Evolutionary conservation across 306 rosid genomes (phyloP), one percentile per base, ranked within the genome.

Genomic region (Morella rubra): DNA sequence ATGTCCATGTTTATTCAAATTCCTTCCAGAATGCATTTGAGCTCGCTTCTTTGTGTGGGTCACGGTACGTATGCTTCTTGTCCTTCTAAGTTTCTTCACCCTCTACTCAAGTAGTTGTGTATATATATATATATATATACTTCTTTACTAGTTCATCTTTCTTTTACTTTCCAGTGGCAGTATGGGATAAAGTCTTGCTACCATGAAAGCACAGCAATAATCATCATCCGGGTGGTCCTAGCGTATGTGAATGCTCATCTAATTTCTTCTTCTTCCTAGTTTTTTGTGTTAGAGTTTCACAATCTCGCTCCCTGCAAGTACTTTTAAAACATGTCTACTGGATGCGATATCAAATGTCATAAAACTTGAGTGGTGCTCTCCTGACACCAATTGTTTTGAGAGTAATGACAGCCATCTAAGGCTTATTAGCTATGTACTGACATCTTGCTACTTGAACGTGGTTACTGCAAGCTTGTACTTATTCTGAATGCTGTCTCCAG

Each of bases 31-130:
- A 86, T 44, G 79, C 93, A n/a, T 89, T 89, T 66, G 93, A 89
- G 73, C 59, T 86, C 5, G 79, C 89, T 44, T 89, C 86, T 84
- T 89, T 65, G 74, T 79, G 13, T 89, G 93, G 93, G 90, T 89
- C 78, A 81, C 90, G 89, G 89, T 89, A 85, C 5, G 53, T 15
- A 9, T 49, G 52, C 9, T 13, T 18, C 10, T 0, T 9, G 44
- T 53, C 18, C 3, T 4, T 74, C 2, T 40, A 8, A 0, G 15
- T 16, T 3, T 19, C 6, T n/a, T 6, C 19, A 5, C 65, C 14
- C 37, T 24, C 0, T 40, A 47, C 5, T 73, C 19, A 27, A n/a
- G 12, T 37, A 16, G 42, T 65, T 65, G 27, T 42, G 50, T 9
- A 42, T n/a, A 1, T n/a, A n/a, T n/a, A 19, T 73, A 13, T 16